Percentiles rank a stretch among this genome's conserved stretches.
These are phyloP conservation scores for Aquilaria agallochum DNA, from an alignment of 441 rosid species.

Conservation along the genomic window DNA sequence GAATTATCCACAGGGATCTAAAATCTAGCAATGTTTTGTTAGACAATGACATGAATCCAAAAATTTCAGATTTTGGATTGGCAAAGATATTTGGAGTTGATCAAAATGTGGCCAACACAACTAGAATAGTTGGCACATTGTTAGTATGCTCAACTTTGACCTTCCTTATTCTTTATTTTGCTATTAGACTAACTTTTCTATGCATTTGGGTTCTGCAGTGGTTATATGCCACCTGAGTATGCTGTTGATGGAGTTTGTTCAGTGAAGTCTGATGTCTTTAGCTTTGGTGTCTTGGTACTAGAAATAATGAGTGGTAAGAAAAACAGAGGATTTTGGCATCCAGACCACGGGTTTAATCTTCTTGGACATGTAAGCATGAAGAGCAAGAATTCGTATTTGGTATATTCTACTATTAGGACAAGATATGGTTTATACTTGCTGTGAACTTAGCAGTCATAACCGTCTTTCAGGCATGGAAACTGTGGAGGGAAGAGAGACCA, in stretches of 20 bases:
- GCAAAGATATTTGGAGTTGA: conserved; percentile 7
- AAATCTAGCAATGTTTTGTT: conserved; percentile 5
- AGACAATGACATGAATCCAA: conserved; percentile 2
- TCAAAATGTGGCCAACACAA: conserved; percentile 2
- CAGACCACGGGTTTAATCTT: no score
- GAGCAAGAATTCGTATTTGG: no score
- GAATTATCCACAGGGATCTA: conserved; percentile 8
- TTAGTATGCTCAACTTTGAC: not conserved
- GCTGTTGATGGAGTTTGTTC: conserved; percentile 11
- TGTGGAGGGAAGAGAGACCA: conserved; percentile 16
- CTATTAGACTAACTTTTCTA: not conserved
- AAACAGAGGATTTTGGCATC: no score
- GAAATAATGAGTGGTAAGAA: not conserved
- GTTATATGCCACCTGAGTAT: conserved; percentile 14
- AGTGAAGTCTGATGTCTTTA: conserved; percentile 7
- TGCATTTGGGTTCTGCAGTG: conserved; percentile 2
- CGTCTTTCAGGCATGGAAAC: conserved; percentile 21
- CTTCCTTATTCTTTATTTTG: not conserved
- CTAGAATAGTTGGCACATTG: conserved; percentile 3
- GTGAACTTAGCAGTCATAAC: no score
- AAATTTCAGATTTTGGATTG: conserved; percentile 8
- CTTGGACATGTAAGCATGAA: no score
- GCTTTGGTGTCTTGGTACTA: not conserved
- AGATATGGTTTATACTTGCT: no score
- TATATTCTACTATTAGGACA: not conserved